Evolutionary conservation across 768 basidiomycete genomes (phyloP), one percentile per base, ranked within the genome.

Genomic region (Sporobolomyces pararoseus): DNA sequence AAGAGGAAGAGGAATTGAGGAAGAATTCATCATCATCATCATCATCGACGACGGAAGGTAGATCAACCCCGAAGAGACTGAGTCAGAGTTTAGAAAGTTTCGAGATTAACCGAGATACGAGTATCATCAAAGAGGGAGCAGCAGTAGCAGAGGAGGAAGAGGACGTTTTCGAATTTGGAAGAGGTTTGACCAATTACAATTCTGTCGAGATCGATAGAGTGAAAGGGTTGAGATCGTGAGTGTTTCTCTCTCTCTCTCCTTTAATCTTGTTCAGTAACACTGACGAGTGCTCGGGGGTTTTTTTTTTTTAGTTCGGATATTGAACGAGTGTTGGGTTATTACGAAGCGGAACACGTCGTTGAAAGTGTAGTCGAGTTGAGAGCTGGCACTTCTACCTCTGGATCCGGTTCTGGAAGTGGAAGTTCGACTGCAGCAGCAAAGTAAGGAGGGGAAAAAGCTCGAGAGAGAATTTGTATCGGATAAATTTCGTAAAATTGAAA

Each of bases 321-420:
- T 46, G 82, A 88, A 13, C 85, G 87, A 68, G 76, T 93, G 9
- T 79, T 99, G 55, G 95, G 93, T 4, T 98, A 99, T 79, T 90
- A 89, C 19, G 96, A 99, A 78, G 89, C 91, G 32, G 96, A 98
- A 79, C 90, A 98, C 81, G 93, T 98, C 55, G 94, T 95, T 9
- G 96, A 98, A 53, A 49, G 44, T 23, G 59, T 61, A 25, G 59
- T 61, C 23, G 59, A 61, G 21, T 39, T 61, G 2, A 31, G 42
- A 29, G 9, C 27, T 10, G 42, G 54, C 46, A n/a, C 14, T 7
- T 7, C 46, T 13, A 47, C 46, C 19, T 23, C 46, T n/a, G n/a
- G n/a, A n/a, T n/a, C n/a, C n/a, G n/a, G n/a, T n/a, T 37, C 29
- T 57, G 19, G 32, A 5, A 9, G 32, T 49, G 47, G 14, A 7